These are phyloP conservation scores for Leccinum pseudoinsigne DNA, from an alignment of 1,284 basidiomycete species.

Conservation along the genomic window DNA sequence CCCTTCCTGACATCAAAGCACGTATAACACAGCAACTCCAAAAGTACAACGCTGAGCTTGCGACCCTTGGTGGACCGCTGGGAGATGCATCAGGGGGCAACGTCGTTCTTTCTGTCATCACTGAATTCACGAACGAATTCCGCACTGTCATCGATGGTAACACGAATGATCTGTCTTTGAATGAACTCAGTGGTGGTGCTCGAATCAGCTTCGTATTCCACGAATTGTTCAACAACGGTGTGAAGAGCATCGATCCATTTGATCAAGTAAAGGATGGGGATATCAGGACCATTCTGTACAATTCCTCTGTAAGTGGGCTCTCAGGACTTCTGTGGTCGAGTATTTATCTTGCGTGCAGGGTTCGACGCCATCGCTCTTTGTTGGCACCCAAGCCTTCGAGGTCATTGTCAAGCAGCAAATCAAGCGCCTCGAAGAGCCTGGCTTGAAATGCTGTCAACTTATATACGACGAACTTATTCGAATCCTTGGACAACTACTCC, in stretches of 20 bases:
- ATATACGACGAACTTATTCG: slow-evolving; percentile 97
- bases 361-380: slow-evolving; percentile 94
- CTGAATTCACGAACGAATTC: slow-evolving; percentile 97
- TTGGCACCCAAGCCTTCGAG: slow-evolving; percentile 95
- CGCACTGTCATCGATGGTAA: slow-evolving; percentile 96
- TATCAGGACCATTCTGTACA: slow-evolving; percentile 94
- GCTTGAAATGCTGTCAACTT: slow-evolving; percentile 90
- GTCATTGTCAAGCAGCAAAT: slow-evolving; percentile 99
- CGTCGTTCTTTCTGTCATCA: slow-evolving; percentile 93
- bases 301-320: slow-evolving; percentile 76
- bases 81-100: slow-evolving; percentile 87
- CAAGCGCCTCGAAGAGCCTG: slow-evolving; percentile 92
- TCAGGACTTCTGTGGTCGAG: background rate
- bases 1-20: slow-evolving; percentile 95
- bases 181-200: slow-evolving; percentile 96
- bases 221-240: slow-evolving; percentile 95
- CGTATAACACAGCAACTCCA: slow-evolving; percentile 86
- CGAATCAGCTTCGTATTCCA: slow-evolving; percentile 99
- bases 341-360: slow-evolving; percentile 51
- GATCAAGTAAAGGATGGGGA: slow-evolving; percentile 99
- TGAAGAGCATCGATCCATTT: slow-evolving; percentile 96
- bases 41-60: slow-evolving; percentile 86
- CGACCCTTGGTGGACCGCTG: slow-evolving; percentile 82
- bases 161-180: slow-evolving; percentile 91
- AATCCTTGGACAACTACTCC: slow-evolving; percentile 88